phyloP scores from a whole-genome alignment of 176 grass and related monocot species.

The Zea luxurians region DNA sequence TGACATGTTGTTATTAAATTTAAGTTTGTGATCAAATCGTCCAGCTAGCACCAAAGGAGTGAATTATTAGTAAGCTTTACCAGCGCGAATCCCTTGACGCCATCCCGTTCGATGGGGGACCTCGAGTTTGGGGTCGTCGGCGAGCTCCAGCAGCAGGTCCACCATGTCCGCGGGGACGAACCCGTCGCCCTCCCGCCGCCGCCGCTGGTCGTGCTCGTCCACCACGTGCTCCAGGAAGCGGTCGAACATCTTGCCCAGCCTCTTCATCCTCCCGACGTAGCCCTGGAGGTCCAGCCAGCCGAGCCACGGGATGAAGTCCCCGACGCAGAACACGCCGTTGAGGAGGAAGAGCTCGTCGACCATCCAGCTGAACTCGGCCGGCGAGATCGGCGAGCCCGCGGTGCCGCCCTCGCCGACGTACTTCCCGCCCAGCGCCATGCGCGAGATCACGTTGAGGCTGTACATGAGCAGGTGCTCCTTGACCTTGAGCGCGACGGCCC shows the following conservation, averaged over 20 bases:
- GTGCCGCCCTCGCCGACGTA: slow-evolving; percentile 22
- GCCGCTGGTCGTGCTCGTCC: slow-evolving; percentile 53
- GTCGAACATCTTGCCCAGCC: slow-evolving; percentile 49
- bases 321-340: slow-evolving; percentile 59
- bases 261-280: slow-evolving; percentile 63
- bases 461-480: background rate
- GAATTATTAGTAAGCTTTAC: background rate
- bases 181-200: slow-evolving; percentile 24
- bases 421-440: slow-evolving; percentile 60
- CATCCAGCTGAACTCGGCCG: slow-evolving; percentile 60
- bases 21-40: no score
- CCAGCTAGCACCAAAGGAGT: no score
- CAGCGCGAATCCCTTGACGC: slow-evolving; percentile 58
- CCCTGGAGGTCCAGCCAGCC: slow-evolving; percentile 49
- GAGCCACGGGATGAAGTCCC: slow-evolving; percentile 62
- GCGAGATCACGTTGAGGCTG: slow-evolving; percentile 13
- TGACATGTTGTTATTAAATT: no score
- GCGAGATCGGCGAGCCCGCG: slow-evolving; percentile 29
- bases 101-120: slow-evolving; percentile 48
- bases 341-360: slow-evolving; percentile 56
- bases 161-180: slow-evolving; percentile 59
- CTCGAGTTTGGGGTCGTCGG: slow-evolving; percentile 52
- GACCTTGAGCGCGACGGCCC: background rate
- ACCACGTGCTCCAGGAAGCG: slow-evolving; percentile 59
- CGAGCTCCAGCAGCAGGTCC: slow-evolving; percentile 55